A percentile compares a stretch with the other conserved stretches of the same genome.
phyloP scores from a whole-genome alignment of 2,329 filamentous ascomycete species.

The Diaporthe caulivora region DNA sequence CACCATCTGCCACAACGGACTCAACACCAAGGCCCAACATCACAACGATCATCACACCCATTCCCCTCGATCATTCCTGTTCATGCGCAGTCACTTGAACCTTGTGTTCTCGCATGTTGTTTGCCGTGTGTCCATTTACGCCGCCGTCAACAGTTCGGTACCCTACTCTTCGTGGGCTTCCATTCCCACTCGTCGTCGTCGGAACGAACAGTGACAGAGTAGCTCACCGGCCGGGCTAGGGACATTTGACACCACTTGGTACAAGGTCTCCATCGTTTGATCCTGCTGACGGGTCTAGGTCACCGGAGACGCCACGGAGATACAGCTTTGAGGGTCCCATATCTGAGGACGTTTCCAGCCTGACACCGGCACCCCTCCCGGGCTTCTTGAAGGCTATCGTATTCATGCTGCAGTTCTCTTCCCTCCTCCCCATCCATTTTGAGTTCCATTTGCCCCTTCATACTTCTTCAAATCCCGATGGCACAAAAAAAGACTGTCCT shows the following conservation, averaged over 20 bases:
- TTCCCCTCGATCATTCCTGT: not conserved
- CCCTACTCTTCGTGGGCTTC: not conserved
- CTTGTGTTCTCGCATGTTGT: not conserved
- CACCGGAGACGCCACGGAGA: conserved; percentile 4
- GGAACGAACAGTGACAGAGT: not conserved
- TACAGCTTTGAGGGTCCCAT: not conserved
- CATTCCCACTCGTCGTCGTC: conserved; percentile 3
- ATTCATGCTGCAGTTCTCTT: not conserved
- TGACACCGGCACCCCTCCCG: not conserved
- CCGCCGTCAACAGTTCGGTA: not conserved
- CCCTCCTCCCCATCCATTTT: not conserved
- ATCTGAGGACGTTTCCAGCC: not conserved
- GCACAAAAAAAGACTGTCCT: not conserved
- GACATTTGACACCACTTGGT: not conserved
- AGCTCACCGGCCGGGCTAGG: not conserved
- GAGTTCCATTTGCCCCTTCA: not conserved
- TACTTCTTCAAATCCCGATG: not conserved
- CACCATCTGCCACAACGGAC: not conserved
- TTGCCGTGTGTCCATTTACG: not conserved
- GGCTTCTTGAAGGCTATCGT: not conserved
- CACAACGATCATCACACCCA: not conserved
- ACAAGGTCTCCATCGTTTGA: not conserved
- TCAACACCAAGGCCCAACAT: conserved; percentile 6
- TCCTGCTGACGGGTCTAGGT: not conserved
- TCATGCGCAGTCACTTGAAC: not conserved